Base-by-base conservation (phyloP, 192 early-diverging fungal species). In the Coemansia sp. region DNA sequence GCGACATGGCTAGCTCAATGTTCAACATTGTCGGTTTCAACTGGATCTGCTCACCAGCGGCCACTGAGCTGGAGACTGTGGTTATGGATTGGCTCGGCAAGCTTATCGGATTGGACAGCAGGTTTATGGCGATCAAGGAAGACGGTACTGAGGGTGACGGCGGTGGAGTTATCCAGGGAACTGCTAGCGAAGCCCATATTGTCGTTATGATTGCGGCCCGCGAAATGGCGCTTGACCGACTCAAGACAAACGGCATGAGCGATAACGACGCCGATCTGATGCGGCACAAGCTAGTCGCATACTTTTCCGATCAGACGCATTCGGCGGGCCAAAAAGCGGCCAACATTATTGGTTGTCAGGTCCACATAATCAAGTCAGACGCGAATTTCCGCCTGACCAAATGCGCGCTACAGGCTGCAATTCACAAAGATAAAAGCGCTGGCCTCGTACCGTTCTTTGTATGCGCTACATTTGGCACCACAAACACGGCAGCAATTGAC, bases 111-210 rank as follows among this genome's bases (percentile, higher is more conserved):
- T 64, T 89, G 11, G 81, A 84, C 48, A 78, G 69, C 51, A 68
- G 70, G n/a, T 89, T 82, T 59, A 38, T 83, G 46, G 66, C 83
- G 21, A 69, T 69, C 22, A 71, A 72, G 26, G 68, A 69, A 9
- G 71, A 77, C 34, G 69, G 76, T 22, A 66, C 72, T 2, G 69
- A 84, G 36, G 84, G 84, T 7, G n/a, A 66, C 9, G 87, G 87
- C 28, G 86, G 88, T 9, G 88, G 88, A 2, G 82, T 89, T 10
- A 89, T 89, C 54, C 87, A 89, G 68, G 83, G 79, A 2, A 81
- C 78, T 9, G 88, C 88, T 8, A 83, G 83, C 25, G 87, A 88
- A 50, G 83, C 86, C 21, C 67, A 74, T 6, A 65, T 82, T 47
- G 82, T 85, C 17, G 77, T 69, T 12, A 83, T 89, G 74, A 73